Evolutionary conservation across 2,329 filamentous ascomycete species (phyloP).

Genomic region (Beauveria sp.): DNA sequence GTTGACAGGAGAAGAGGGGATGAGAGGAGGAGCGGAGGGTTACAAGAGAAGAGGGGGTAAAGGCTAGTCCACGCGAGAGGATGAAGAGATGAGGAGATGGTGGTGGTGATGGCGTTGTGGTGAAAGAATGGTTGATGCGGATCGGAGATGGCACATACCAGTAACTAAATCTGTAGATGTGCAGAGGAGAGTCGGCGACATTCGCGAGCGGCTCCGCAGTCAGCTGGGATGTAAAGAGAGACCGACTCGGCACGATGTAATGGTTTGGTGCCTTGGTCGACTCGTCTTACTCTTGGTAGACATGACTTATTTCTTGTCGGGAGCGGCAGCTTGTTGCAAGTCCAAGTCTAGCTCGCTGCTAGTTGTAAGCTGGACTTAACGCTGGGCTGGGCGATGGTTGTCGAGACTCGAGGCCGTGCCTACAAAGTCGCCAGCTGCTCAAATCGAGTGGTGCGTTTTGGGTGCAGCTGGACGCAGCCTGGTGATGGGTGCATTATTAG

Average conservation of each 20-base stretch:
- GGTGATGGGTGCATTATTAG: not conserved
- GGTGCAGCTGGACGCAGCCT: not conserved
- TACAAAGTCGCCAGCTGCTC: not conserved
- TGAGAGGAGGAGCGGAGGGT: not conserved
- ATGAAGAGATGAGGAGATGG: not conserved
- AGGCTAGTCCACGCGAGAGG: not conserved
- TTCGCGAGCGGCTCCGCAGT: not conserved
- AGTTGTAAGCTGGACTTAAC: not conserved
- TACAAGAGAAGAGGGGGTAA: not conserved
- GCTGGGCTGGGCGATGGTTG: not conserved
- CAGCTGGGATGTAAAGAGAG: not conserved
- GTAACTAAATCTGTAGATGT: not conserved
- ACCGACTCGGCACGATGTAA: not conserved
- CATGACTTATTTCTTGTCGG: not conserved
- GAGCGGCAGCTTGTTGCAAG: not conserved
- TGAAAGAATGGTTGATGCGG: not conserved
- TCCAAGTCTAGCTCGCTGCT: not conserved
- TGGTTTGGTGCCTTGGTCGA: not conserved
- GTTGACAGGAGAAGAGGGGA: not conserved
- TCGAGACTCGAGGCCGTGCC: not conserved
- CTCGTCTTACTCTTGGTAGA: not conserved
- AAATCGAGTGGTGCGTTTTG: not conserved
- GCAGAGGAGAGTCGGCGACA: not conserved
- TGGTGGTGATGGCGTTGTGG: not conserved
- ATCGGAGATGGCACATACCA: not conserved